phyloP scores from a whole-genome alignment of 768 basidiomycete species.

The Leucocoprinus leucothites region DNA sequence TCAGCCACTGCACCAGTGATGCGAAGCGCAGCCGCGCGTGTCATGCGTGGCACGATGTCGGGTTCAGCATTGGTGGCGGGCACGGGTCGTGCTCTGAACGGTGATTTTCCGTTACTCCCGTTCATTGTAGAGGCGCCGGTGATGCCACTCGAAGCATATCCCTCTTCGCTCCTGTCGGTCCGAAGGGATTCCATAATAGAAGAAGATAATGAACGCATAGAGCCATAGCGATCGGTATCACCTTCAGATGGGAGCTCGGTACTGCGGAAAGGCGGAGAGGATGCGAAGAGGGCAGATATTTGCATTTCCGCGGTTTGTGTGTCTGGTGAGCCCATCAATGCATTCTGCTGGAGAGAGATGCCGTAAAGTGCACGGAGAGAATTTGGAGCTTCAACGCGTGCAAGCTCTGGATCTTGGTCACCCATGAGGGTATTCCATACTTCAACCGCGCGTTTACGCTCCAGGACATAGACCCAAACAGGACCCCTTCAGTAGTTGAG shows the following conservation, averaged over 20 bases:
- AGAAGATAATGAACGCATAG: constrained; percentile 44
- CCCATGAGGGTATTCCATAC: constrained; percentile 80
- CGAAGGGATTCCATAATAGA: constrained; percentile 39
- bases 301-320: constrained; percentile 70
- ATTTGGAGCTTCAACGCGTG: constrained; percentile 51
- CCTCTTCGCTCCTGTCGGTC: constrained; percentile 34
- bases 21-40: constrained; percentile 71
- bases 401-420: constrained; percentile 54
- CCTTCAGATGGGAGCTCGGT: constrained; percentile 52
- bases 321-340: constrained; percentile 71
- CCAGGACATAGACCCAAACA: constrained; percentile 91
- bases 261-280: constrained; percentile 77
- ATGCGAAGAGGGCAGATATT: constrained; percentile 75
- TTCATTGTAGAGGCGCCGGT: constrained; percentile 42
- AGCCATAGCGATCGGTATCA: constrained; percentile 28
- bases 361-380: constrained; percentile 76
- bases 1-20: constrained; percentile 50
- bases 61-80: constrained; percentile 61
- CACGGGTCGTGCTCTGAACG: constrained; percentile 66
- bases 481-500: constrained; percentile 48
- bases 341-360: constrained; percentile 51
- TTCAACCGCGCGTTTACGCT: constrained; percentile 76
- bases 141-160: constrained; percentile 41
- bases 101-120: constrained; percentile 40
- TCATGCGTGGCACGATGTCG: constrained; percentile 74